Percentiles rank a stretch among this genome's conserved stretches.
Evolutionary conservation across 129 eudicot species (phyloP).

Genomic region (Flaveria bidentis): DNA sequence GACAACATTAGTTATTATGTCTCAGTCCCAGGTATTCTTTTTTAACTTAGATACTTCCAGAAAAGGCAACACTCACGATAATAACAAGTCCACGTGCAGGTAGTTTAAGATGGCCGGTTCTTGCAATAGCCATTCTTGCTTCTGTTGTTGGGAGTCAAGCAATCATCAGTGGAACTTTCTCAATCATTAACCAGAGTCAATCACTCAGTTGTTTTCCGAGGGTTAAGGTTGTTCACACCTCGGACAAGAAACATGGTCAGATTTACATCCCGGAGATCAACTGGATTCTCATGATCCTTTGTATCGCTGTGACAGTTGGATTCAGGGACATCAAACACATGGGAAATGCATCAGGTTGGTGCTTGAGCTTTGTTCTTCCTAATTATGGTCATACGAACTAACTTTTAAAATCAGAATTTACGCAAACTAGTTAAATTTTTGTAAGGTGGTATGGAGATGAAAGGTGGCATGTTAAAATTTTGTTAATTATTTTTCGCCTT

Average conservation of each 20-base stretch:
- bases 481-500: background rate
- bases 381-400: background rate
- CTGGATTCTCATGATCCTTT: conserved; percentile 75
- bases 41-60: background rate
- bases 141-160: conserved; percentile 93
- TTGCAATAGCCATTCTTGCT: conserved; percentile 86
- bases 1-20: conserved; percentile 62
- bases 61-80: background rate
- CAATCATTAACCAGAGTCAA: conserved; percentile 86
- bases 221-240: conserved; percentile 82
- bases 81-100: conserved; percentile 41
- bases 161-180: conserved; percentile 77
- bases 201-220: conserved; percentile 83
- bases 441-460: background rate
- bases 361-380: background rate
- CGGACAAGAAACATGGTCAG: conserved; percentile 73
- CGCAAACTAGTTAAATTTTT: background rate
- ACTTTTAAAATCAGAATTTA: background rate
- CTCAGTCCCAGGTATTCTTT: conserved; percentile 78
- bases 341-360: conserved; percentile 76
- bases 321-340: conserved; percentile 55
- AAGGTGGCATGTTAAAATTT: background rate
- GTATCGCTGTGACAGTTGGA: conserved; percentile 70
- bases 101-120: conserved; percentile 73
- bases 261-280: conserved; percentile 81